Evolutionary conservation across 306 rosid species (phyloP).

Genomic region (Quercus bicolor): DNA sequence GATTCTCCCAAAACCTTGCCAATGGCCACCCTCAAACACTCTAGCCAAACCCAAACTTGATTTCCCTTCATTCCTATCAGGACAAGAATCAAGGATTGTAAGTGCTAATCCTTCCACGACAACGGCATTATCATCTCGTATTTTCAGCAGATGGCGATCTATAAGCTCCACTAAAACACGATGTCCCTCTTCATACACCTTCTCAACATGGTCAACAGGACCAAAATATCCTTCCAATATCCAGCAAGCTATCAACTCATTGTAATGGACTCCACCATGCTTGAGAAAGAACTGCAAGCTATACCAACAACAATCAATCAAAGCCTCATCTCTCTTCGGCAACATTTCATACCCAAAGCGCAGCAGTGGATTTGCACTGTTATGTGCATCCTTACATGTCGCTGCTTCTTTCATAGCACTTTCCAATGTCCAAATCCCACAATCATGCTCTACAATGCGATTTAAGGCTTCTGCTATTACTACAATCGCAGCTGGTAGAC

Average conservation of each 20-base stretch:
- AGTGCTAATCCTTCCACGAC: not conserved
- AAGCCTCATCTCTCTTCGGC: not conserved
- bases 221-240: constrained; percentile 36
- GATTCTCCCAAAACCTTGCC: constrained; percentile 29
- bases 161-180: constrained; percentile 27
- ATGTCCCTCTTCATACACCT: constrained; percentile 30
- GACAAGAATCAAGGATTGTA: not conserved
- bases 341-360: constrained; percentile 16
- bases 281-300: constrained; percentile 10
- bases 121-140: constrained; percentile 12
- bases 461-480: constrained; percentile 16
- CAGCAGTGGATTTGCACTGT: not conserved
- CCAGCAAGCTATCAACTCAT: constrained; percentile 37
- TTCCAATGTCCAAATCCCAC: not conserved
- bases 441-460: not conserved
- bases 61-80: not conserved
- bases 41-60: constrained; percentile 30
- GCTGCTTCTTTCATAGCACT: constrained; percentile 7
- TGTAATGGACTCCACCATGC: constrained; percentile 17
- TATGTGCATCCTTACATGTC: not conserved
- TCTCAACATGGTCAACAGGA: constrained; percentile 5
- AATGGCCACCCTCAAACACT: constrained; percentile 14
- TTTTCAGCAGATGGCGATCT: constrained; percentile 22
- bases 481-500: constrained; percentile 5
- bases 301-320: constrained; percentile 26